phyloP scores from a whole-genome alignment of 495 filamentous ascomycete species.

The Aspergillus steynii region DNA sequence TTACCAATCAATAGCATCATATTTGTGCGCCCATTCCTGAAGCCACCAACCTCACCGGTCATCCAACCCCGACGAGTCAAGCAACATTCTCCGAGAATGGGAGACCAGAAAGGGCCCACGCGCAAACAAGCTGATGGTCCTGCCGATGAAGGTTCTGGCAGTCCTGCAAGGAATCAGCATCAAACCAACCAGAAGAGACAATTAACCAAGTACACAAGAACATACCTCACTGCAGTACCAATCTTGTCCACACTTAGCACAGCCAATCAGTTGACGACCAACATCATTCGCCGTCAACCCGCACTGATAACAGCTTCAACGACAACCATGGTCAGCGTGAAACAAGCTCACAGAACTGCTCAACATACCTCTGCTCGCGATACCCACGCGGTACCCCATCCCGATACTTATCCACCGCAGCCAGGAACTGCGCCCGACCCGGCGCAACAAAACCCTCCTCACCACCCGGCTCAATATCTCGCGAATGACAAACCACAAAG shows the following conservation, averaged over 20 bases:
- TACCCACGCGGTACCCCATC: neutral
- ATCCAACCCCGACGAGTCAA: too few relatives aligned
- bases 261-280: neutral
- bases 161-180: neutral
- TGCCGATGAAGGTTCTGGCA: neutral
- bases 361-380: neutral
- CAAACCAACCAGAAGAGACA: neutral
- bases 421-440: neutral
- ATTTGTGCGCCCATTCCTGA: too few relatives aligned
- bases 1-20: too few relatives aligned
- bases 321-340: neutral
- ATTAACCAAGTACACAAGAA: neutral
- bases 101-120: too few relatives aligned
- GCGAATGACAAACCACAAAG: neutral
- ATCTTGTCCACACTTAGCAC: neutral
- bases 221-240: neutral
- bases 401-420: neutral
- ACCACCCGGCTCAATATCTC: neutral
- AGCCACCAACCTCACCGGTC: too few relatives aligned
- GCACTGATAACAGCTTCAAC: neutral
- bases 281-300: neutral
- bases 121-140: neutral
- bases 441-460: neutral
- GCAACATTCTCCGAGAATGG: too few relatives aligned
- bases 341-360: neutral